phyloP scores from a whole-genome alignment of 768 basidiomycete species.

The Rhodotorula diobovata region DNA sequence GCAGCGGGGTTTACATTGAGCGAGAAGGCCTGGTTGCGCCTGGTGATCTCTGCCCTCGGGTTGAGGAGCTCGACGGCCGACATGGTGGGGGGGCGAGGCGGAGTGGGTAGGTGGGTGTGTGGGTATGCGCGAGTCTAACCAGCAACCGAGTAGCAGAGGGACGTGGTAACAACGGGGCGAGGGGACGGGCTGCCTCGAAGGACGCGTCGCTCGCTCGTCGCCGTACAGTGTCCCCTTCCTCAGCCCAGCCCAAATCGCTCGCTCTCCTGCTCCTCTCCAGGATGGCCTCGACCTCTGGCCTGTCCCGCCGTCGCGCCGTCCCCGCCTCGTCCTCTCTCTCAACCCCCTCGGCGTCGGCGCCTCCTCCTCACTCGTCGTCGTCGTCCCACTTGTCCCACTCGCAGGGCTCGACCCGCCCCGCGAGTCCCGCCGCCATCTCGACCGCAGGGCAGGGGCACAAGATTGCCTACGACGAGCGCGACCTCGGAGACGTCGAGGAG shows the following conservation, averaged over 20 bases:
- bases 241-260: not conserved
- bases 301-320: conserved; percentile 17
- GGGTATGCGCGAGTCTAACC: no score
- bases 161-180: no score
- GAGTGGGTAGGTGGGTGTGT: not conserved
- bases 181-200: no score
- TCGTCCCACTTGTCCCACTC: not conserved
- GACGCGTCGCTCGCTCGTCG: not conserved
- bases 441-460: conserved; percentile 26
- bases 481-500: conserved; percentile 63
- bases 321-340: not conserved
- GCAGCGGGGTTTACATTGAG: conserved; percentile 44
- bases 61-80: conserved; percentile 49
- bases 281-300: conserved; percentile 1
- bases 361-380: not conserved
- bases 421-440: not conserved
- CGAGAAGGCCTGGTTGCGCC: conserved; percentile 49
- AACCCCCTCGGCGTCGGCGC: not conserved
- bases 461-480: conserved; percentile 86
- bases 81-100: not conserved
- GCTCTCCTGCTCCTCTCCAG: not conserved
- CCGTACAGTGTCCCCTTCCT: not conserved
- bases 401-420: not conserved
- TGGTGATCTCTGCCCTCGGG: conserved; percentile 47
- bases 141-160: no score